These are phyloP conservation scores for Periconia sp. DNA, from an alignment of 2,329 filamentous ascomycete genomes.

Conservation along the genomic window DNA sequence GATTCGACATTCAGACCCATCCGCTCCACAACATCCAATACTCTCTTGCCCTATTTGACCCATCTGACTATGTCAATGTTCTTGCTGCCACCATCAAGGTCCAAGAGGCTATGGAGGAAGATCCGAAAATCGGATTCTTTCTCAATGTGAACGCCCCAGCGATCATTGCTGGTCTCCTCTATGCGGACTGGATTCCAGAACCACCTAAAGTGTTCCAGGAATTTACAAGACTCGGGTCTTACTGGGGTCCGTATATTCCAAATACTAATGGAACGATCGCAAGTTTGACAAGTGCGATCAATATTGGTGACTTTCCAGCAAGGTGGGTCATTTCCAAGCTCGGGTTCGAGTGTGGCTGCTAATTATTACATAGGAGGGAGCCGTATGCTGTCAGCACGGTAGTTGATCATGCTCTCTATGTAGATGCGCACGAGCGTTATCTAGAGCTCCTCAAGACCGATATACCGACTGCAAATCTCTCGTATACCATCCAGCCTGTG, in stretches of 20 bases:
- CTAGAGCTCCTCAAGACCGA: background rate
- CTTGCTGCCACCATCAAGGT: background rate
- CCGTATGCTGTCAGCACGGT: background rate
- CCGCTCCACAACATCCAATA: background rate
- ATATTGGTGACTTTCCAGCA: background rate
- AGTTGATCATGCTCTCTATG: background rate
- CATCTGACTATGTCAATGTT: background rate
- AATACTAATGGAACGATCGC: slow-evolving; percentile 4
- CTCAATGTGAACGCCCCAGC: background rate
- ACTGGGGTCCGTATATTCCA: background rate
- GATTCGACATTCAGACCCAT: background rate
- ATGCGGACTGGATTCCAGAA: background rate
- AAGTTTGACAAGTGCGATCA: background rate
- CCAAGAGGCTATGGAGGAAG: slow-evolving; percentile 3
- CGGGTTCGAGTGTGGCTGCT: background rate
- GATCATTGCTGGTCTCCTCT: background rate
- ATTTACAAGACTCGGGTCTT: background rate
- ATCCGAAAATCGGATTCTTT: slow-evolving; percentile 2
- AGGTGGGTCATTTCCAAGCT: background rate
- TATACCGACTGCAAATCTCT: background rate
- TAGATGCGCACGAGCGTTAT: background rate
- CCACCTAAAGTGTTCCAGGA: slow-evolving; percentile 1
- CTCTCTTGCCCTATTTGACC: background rate
- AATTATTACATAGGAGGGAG: background rate
- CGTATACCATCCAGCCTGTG: slow-evolving; percentile 1